These are phyloP conservation scores for Lolium rigidum DNA, from an alignment of 176 grass and related monocot species.

Conservation along the genomic window DNA sequence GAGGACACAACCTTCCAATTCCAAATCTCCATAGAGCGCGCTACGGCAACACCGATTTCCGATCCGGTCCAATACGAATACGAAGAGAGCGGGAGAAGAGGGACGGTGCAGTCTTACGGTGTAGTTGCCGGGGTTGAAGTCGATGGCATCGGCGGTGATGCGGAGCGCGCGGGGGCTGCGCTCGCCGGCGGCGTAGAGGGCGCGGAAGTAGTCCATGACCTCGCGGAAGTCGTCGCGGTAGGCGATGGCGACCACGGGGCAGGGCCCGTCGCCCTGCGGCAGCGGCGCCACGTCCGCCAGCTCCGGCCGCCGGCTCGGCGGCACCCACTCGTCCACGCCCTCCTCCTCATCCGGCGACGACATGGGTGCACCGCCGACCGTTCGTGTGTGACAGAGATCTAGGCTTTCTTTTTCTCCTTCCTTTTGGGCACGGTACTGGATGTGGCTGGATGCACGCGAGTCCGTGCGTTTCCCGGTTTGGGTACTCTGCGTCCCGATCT, in stretches of 20 bases:
- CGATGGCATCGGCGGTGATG: constrained; percentile 74
- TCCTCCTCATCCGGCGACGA: constrained; percentile 9
- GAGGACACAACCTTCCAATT: neutral
- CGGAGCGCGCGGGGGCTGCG: constrained; percentile 68
- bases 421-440: neutral
- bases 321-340: constrained; percentile 39
- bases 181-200: constrained; percentile 72
- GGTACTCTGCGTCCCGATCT: neutral
- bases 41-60: neutral
- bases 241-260: constrained; percentile 71
- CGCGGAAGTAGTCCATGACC: constrained; percentile 96
- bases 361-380: neutral
- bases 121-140: constrained; percentile 86
- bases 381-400: constrained; percentile 12
- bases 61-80: neutral
- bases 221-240: constrained; percentile 79
- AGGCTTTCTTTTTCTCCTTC: neutral
- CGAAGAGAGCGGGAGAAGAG: neutral
- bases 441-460: neutral
- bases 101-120: constrained; percentile 48
- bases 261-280: constrained; percentile 74
- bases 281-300: constrained; percentile 75
- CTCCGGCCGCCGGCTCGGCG: constrained; percentile 59
- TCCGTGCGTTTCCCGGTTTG: neutral
- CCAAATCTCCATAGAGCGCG: neutral